Evolutionary conservation across 2,329 filamentous ascomycete genomes (phyloP).

Genomic region (Ascochyta viciae-villosae): DNA sequence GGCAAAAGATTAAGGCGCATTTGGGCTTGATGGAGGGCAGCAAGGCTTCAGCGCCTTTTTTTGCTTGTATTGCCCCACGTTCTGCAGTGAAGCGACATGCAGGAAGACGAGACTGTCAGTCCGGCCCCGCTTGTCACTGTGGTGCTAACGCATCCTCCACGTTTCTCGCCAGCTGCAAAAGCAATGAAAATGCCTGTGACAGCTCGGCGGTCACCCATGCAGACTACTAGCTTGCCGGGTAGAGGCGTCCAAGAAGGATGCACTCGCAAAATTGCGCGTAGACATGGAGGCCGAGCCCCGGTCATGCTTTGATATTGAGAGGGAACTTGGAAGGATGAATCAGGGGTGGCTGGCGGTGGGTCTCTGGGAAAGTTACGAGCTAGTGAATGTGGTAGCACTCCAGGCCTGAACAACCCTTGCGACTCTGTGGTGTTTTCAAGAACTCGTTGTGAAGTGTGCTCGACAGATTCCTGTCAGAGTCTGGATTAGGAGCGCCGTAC

Average conservation of each 20-base stretch:
- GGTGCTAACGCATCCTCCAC: constrained; percentile 28
- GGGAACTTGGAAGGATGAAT: constrained; percentile 5
- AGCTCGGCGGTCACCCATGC: constrained; percentile 9
- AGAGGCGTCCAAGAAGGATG: neutral
- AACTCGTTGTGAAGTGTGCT: constrained; percentile 9
- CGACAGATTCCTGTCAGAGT: neutral
- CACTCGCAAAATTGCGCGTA: constrained; percentile 1
- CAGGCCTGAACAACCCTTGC: neutral
- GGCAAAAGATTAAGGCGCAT: neutral
- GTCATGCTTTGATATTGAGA: constrained; percentile 8
- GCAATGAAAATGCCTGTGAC: constrained; percentile 13
- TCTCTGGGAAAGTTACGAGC: neutral
- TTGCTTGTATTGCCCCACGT: constrained; percentile 3
- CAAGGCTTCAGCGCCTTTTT: too few species aligned
- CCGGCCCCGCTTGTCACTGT: constrained; percentile 21
- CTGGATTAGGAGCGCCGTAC: neutral
- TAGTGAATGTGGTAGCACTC: constrained; percentile 3
- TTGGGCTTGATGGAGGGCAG: neutral
- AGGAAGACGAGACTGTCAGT: constrained; percentile 21
- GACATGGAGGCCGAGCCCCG: neutral
- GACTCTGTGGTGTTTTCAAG: neutral
- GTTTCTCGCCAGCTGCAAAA: constrained; percentile 20
- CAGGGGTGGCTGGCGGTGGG: neutral
- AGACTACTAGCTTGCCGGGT: neutral
- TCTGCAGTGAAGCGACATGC: constrained; percentile 15